These are phyloP conservation scores for Verticillium dahliae DNA, from an alignment of 2,329 filamentous ascomycete genomes.

Conservation along the genomic window DNA sequence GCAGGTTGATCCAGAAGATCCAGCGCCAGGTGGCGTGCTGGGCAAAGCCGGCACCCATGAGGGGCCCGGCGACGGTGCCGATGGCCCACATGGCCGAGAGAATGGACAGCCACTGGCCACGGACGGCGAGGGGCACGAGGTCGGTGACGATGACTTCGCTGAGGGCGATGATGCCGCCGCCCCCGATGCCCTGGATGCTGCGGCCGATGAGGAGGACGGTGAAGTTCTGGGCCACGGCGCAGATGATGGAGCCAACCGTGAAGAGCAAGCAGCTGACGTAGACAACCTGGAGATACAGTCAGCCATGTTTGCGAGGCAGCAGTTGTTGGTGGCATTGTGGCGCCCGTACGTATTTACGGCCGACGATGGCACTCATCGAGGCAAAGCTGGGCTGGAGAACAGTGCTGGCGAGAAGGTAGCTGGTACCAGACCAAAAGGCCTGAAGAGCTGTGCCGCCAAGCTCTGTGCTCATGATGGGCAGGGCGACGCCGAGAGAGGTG, in stretches of 20 bases:
- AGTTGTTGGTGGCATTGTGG: too few species aligned
- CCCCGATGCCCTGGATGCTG: conserved; percentile 43
- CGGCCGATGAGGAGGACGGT: conserved; percentile 37
- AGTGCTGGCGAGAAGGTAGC: conserved; percentile 60
- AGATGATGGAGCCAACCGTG: conserved; percentile 31
- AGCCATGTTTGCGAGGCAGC: too few species aligned
- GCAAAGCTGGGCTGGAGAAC: conserved; percentile 47
- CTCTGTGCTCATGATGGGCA: conserved; percentile 44
- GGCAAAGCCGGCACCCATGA: conserved; percentile 47
- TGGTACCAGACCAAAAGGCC: conserved; percentile 67
- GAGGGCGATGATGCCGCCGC: conserved; percentile 40
- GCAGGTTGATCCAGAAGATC: conserved; percentile 61
- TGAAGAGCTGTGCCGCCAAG: conserved; percentile 49
- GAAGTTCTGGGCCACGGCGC: conserved; percentile 23
- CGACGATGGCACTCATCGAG: conserved; percentile 27
- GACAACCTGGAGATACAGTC: conserved; percentile 12
- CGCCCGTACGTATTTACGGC: conserved; percentile 20
- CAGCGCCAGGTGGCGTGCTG: conserved; percentile 49
- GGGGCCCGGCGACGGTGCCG: conserved; percentile 45
- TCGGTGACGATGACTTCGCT: conserved; percentile 39
- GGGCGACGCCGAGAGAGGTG: conserved; percentile 42
- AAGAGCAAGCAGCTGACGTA: conserved; percentile 24
- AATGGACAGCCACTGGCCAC: conserved; percentile 31
- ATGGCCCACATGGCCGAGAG: conserved; percentile 44
- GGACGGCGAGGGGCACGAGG: conserved; percentile 33